phyloP scores from a whole-genome alignment of 768 basidiomycete genomes.

The Amanita pseudoporphyria region DNA sequence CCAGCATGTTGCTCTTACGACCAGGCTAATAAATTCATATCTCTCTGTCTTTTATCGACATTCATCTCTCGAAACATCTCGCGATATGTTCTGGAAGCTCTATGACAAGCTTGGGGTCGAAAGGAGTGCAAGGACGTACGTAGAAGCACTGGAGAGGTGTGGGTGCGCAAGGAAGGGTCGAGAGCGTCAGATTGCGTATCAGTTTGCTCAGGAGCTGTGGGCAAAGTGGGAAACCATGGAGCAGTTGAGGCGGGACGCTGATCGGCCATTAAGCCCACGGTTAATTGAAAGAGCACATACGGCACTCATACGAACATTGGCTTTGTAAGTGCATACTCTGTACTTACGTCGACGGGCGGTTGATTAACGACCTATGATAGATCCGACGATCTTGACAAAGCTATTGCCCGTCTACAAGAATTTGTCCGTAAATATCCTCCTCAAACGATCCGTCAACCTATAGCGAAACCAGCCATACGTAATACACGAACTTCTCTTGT shows the following conservation, averaged over 20 bases:
- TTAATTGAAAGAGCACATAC: slow-evolving; percentile 60
- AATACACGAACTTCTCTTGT: slow-evolving; percentile 50
- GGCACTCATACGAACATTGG: slow-evolving; percentile 55
- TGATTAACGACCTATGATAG: slow-evolving; percentile 21
- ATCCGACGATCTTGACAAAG: slow-evolving; percentile 39
- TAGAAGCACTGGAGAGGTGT: slow-evolving; percentile 64
- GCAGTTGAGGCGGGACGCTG: slow-evolving; percentile 20
- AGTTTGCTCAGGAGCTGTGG: slow-evolving; percentile 61
- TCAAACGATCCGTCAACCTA: slow-evolving; percentile 24
- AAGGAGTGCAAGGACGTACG: slow-evolving; percentile 45
- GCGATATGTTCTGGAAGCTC: slow-evolving; percentile 39
- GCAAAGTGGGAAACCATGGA: slow-evolving; percentile 48
- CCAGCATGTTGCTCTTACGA: slow-evolving; percentile 41
- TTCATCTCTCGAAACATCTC: slow-evolving; percentile 35
- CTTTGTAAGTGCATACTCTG: slow-evolving; percentile 38
- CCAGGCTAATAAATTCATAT: slow-evolving; percentile 71
- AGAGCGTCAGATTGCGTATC: slow-evolving; percentile 38
- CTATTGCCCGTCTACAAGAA: slow-evolving; percentile 43
- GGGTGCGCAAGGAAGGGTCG: slow-evolving; percentile 28
- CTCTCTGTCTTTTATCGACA: slow-evolving; percentile 65
- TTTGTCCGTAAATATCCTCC: slow-evolving; percentile 67
- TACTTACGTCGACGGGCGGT: background rate
- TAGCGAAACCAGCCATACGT: slow-evolving; percentile 35
- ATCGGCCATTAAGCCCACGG: slow-evolving; percentile 28
- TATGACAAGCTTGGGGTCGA: slow-evolving; percentile 33